Evolutionary conservation across 306 rosid species (phyloP), one percentile per base, ranked within the genome.

Genomic region (Vigna nakashimae): DNA sequence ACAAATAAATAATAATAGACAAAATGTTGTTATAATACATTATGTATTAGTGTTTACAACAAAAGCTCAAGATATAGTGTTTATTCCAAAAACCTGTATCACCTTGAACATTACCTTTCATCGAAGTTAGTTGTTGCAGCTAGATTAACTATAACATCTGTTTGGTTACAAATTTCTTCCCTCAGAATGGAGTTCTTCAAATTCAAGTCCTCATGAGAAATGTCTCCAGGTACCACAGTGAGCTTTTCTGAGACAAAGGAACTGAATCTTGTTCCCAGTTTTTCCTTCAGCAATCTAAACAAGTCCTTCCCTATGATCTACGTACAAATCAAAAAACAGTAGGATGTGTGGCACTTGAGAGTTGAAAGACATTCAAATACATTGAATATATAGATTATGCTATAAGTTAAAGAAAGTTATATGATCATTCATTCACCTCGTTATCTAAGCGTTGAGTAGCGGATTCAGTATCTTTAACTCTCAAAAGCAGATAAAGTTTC

Each of bases 51-150:
- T 40, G 45, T 40, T 40, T 40, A 8, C 7, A 2, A 8, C 9
- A 43, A 43, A 43, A 43, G 3, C 49, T 43, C 49, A 43, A 32
- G 36, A 32, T 32, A 32, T 26, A 26, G 28, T 26, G 28, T 26
- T 30, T 30, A 30, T 30, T 0, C 46, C 46, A 42, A 42, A 42
- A 42, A 42, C 2, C 1, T 40, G 12, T 40, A 60, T 6, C 66
- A 60, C 5, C 24, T 40, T 65, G 83, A 15, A 16, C 45, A 38
- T 45, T 78, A 90, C 98, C 98, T 92, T 76, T 90, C 94, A 75
- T 90, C 89, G 43, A 92, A 90, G 14, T 89, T 88, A 4, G 98
- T 92, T 2, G 92, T 86, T 17, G 96, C 96, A 68, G 96, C 98
- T 5, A 92, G 63, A 69, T 90, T 88, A 51, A 90, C 73, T 46